Evolutionary conservation across 176 grass and related monocot genomes (phyloP).

Genomic region (Phoenix dactylifera): DNA sequence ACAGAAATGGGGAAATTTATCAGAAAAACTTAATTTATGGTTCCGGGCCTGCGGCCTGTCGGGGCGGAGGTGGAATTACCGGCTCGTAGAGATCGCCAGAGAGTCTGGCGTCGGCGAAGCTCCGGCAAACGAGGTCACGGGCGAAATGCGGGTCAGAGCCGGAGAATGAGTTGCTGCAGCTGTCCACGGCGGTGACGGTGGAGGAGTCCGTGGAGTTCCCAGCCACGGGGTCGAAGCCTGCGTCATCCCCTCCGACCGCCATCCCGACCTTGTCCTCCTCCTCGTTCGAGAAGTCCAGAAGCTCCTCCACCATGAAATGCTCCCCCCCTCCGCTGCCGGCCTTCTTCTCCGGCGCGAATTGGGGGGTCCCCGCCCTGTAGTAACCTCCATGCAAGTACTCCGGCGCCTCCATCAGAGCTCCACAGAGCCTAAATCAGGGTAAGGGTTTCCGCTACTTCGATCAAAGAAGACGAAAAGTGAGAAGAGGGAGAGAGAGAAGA

Average conservation of each 20-base stretch:
- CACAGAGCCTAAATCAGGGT: not conserved
- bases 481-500: constrained; percentile 28
- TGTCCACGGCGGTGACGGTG: constrained; percentile 67
- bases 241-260: not conserved
- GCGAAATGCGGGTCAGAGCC: constrained; percentile 11
- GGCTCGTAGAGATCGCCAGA: constrained; percentile 66
- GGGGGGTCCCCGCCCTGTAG: constrained; percentile 15
- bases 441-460: constrained; percentile 26
- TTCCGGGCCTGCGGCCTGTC: too few relatives aligned
- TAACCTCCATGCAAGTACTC: constrained; percentile 23
- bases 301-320: constrained; percentile 73
- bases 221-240: not conserved
- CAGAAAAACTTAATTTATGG: too few relatives aligned
- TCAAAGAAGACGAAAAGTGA: constrained; percentile 12
- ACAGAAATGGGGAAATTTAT: too few relatives aligned
- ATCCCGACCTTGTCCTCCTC: constrained; percentile 33
- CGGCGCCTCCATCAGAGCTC: constrained; percentile 17
- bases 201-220: constrained; percentile 62
- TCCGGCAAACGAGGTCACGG: constrained; percentile 8
- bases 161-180: constrained; percentile 82
- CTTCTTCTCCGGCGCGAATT: constrained; percentile 38
- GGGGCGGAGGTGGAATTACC: constrained; percentile 25
- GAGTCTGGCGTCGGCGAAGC: constrained; percentile 43
- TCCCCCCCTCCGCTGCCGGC: constrained; percentile 29
- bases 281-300: constrained; percentile 67